Conservation (phyloP, 2,329 filamentous ascomycete species). For the Helotiales sp. region DNA sequence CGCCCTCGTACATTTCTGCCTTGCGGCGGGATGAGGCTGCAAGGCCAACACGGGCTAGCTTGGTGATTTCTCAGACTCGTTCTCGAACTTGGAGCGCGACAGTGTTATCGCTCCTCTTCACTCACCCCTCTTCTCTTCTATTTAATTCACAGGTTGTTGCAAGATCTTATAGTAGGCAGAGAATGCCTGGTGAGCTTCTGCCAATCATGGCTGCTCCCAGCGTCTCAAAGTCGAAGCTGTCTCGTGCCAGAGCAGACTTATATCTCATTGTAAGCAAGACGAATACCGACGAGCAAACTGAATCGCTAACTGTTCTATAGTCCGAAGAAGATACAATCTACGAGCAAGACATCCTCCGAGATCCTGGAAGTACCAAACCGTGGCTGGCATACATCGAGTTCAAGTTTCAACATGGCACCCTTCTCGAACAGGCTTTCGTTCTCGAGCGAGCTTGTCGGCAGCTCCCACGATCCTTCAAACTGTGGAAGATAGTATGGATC, state of each 20-base stretch:
- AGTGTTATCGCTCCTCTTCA: conserved; percentile 23
- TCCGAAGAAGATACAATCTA: conserved; percentile 90
- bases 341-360: conserved; percentile 92
- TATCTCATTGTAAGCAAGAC: conserved; percentile 44
- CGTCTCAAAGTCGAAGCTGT: conserved; percentile 40
- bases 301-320: conserved; percentile 50
- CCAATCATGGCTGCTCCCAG: conserved; percentile 43
- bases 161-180: conserved; percentile 38
- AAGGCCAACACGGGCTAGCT: conserved; percentile 24
- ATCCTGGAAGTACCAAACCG: conserved; percentile 84
- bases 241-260: conserved; percentile 42
- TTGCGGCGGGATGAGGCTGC: conserved; percentile 9
- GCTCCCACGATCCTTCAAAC: conserved; percentile 92
- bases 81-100: conserved; percentile 31
- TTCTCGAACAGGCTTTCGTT: conserved; percentile 83
- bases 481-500: conserved; percentile 86
- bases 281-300: neutral
- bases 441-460: conserved; percentile 91
- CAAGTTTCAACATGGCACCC: conserved; percentile 84
- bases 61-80: conserved; percentile 29
- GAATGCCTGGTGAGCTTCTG: conserved; percentile 45
- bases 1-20: neutral
- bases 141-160: conserved; percentile 32
- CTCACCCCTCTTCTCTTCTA: conserved; percentile 24
- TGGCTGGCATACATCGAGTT: conserved; percentile 95